These are phyloP conservation scores for Strobilomyces dryophilus DNA, from an alignment of 768 basidiomycete genomes.

Conservation along the genomic window DNA sequence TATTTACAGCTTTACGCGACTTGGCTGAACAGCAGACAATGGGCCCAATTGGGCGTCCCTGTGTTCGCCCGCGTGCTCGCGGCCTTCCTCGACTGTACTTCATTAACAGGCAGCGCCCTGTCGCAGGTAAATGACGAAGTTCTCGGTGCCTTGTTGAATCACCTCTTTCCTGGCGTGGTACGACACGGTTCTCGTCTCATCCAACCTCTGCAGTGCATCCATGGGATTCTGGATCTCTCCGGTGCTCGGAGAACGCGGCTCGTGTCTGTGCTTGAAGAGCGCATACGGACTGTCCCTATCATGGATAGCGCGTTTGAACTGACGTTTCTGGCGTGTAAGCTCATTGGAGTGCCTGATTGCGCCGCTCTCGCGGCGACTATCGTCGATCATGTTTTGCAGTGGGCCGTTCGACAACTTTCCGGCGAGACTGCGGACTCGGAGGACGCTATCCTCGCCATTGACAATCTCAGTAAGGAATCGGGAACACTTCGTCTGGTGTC, in stretches of 20 bases:
- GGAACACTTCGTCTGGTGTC: not conserved
- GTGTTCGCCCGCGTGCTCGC: constrained; percentile 39
- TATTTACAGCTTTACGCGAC: constrained; percentile 24
- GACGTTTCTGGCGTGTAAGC: constrained; percentile 30
- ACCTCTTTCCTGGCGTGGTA: constrained; percentile 11
- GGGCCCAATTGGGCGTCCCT: constrained; percentile 14
- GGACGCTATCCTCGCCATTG: constrained; percentile 21
- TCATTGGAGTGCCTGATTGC: constrained; percentile 23
- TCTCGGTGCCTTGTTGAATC: constrained; percentile 32
- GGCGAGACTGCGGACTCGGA: constrained; percentile 27
- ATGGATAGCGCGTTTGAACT: constrained; percentile 28
- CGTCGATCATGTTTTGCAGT: constrained; percentile 47
- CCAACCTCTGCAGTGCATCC: constrained; percentile 24
- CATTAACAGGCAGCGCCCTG: constrained; percentile 17
- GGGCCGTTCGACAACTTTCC: constrained; percentile 47
- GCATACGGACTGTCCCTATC: constrained; percentile 25
- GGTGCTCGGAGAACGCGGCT: constrained; percentile 17
- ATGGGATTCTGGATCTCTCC: constrained; percentile 25
- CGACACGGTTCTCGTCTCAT: not conserved
- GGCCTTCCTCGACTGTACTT: constrained; percentile 43
- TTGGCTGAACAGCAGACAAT: constrained; percentile 37
- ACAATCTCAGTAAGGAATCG: constrained; percentile 36
- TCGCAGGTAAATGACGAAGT: constrained; percentile 18
- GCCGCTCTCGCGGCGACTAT: constrained; percentile 29
- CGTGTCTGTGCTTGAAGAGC: constrained; percentile 23